Evolutionary conservation across 164 flowering plant genomes (phyloP).

Genomic region (Sedum album): DNA sequence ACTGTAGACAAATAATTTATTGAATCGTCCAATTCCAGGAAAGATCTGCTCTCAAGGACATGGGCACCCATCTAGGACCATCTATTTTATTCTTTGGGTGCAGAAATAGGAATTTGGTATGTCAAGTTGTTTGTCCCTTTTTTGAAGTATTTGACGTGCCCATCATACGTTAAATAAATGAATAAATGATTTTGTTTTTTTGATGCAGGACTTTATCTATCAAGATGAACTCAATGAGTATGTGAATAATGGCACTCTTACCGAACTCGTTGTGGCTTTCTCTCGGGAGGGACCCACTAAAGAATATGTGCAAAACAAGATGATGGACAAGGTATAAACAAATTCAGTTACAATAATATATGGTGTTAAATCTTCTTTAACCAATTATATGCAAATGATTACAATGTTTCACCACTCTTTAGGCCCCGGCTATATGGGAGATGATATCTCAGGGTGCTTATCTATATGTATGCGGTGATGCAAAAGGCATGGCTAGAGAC

Average conservation of each 20-base stretch:
- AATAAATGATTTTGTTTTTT: neutral
- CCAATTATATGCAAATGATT: neutral
- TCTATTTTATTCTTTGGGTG: constrained; percentile 8
- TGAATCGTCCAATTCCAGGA: neutral
- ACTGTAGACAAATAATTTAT: neutral
- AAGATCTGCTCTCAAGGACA: constrained; percentile 5
- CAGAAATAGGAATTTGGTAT: neutral
- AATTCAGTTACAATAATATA: neutral
- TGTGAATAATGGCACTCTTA: constrained; percentile 56
- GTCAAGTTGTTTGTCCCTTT: neutral
- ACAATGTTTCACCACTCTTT: neutral
- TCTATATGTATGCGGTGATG: constrained; percentile 98
- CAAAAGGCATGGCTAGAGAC: constrained; percentile 98
- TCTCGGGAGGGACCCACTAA: constrained; percentile 88
- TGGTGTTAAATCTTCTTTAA: neutral
- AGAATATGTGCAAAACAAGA: constrained; percentile 93
- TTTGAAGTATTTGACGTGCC: neutral
- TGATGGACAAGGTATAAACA: constrained; percentile 63
- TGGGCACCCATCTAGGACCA: neutral
- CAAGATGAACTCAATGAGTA: constrained; percentile 78
- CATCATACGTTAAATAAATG: neutral
- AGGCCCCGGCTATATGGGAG: constrained; percentile 84
- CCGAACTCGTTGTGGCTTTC: constrained; percentile 81
- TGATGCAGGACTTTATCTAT: constrained; percentile 74
- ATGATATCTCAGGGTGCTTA: constrained; percentile 77